Base-by-base conservation (phyloP, 108 stramenopile species). In the Cyclotella sp. region DNA sequence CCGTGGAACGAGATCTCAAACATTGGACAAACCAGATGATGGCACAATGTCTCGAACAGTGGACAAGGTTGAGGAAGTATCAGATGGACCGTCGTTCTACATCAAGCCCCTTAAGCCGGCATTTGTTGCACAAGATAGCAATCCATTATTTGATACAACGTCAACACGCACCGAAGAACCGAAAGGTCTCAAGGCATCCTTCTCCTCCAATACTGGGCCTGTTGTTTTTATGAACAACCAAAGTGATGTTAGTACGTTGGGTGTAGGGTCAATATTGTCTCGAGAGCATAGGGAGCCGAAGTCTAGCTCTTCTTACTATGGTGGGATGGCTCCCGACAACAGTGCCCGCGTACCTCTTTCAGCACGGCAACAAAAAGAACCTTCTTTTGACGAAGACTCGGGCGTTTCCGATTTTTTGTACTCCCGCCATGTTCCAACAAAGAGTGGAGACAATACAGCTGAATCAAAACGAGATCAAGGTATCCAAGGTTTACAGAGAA, bases 191-290 rank as follows among this genome's bases (percentile, higher is more conserved):
- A 51, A 51, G 47, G 65, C 24, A 47, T 47, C 65, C 12, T 26
- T 26, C 40, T 14, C 47, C 6, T 51, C 65, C 19, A 67, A 51
- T n/a, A 18, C 19, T 51, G 65, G 18, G 13, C 65, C 65, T 8
- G 14, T 67, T 24, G 65, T 67, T 14, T 51, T 67, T 16, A 67
- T 47, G 51, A 47, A 47, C 5, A 51, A 10, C 1, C 65, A 67
- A 29, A 34, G 47, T 24, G 45, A 67, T 67, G 27, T 67, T 3
- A 67, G 65, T 51, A 51, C 65, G 28, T 27, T 67, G 12, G 63
- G 43, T 6, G 27, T 64, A 44, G 21, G 42, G 4, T 64, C 63
- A 10, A 44, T 21, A 9, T n/a, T 44, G 5, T 8, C 63, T 18
- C 39, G 11, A 15, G 63, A 64, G 7, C 63, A 40, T 21, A 12